Conservation (phyloP, 2,329 filamentous ascomycete species). For the Ophiosphaerella herpotricha region DNA sequence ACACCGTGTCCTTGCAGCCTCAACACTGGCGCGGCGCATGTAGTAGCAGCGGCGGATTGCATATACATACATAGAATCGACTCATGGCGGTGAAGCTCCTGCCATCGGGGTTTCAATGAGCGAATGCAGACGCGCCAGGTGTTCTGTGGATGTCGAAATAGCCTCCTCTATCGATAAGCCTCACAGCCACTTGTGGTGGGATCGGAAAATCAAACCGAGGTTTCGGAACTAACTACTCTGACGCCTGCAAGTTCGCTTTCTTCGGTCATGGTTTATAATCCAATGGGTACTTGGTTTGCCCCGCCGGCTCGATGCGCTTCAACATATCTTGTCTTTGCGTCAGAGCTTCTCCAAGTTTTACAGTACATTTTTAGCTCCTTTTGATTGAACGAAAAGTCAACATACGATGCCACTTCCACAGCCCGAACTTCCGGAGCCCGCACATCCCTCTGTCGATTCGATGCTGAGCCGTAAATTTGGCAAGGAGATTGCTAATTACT, state of each 20-base stretch:
- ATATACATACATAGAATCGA: conserved; percentile 52
- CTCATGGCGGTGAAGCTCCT: conserved; percentile 47
- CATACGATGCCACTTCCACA: conserved; percentile 41
- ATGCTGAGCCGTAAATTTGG: conserved; percentile 80
- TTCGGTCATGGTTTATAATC: conserved; percentile 27
- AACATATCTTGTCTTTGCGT: conserved; percentile 1
- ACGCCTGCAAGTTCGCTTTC: conserved; percentile 6
- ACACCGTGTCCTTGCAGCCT: background rate
- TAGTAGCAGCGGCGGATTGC: background rate
- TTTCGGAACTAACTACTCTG: conserved; percentile 18
- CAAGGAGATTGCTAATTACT: conserved; percentile 82
- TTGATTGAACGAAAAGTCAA: background rate
- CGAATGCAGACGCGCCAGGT: conserved; percentile 12
- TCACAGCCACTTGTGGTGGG: conserved; percentile 1
- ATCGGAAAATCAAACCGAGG: conserved; percentile 30
- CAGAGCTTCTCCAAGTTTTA: background rate
- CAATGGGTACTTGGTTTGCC: conserved; percentile 1
- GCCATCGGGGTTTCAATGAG: background rate
- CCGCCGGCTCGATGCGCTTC: conserved; percentile 18
- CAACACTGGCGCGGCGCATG: background rate
- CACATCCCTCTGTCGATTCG: conserved; percentile 63
- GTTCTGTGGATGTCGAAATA: conserved; percentile 15
- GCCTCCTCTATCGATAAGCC: conserved; percentile 31
- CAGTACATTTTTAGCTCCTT: background rate
- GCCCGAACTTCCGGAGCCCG: conserved; percentile 61